Conservation (phyloP, 2,329 filamentous ascomycete genomes). For the Aspergillus fumigatiaffinis region DNA sequence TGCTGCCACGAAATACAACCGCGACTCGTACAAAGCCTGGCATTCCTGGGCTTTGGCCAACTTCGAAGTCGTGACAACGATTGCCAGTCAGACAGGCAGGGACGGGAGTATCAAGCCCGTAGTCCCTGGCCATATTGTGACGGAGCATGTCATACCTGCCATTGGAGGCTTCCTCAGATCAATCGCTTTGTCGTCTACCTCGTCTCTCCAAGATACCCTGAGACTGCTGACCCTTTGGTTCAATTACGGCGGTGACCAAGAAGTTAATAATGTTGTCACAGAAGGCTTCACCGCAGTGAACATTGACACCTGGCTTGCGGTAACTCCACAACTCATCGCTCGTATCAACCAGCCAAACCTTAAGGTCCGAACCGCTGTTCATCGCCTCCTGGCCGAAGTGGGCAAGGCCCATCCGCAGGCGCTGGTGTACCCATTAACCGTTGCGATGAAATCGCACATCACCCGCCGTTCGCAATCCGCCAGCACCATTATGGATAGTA, state of each 20-base stretch:
- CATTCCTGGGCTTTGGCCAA: slow-evolving; percentile 98
- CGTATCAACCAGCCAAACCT: slow-evolving; percentile 94
- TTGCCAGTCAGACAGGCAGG: slow-evolving; percentile 64
- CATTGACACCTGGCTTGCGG: slow-evolving; percentile 97
- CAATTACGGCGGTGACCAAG: slow-evolving; percentile 78
- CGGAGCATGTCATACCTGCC: slow-evolving; percentile 88
- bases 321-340: slow-evolving; percentile 95
- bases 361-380: slow-evolving; percentile 82
- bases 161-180: slow-evolving; percentile 97
- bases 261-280: slow-evolving; percentile 83
- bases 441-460: slow-evolving; percentile 95
- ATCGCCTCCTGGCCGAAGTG: slow-evolving; percentile 87
- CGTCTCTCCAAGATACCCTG: slow-evolving; percentile 92
- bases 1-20: slow-evolving; percentile 89
- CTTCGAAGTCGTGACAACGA: slow-evolving; percentile 90
- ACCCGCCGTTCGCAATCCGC: slow-evolving; percentile 82
- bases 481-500: slow-evolving; percentile 92
- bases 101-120: slow-evolving; percentile 45
- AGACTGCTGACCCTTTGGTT: slow-evolving; percentile 95
- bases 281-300: slow-evolving; percentile 90
- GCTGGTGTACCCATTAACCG: slow-evolving; percentile 92
- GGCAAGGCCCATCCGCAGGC: slow-evolving; percentile 94
- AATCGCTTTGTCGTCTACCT: slow-evolving; percentile 84
- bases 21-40: slow-evolving; percentile 98
- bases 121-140: slow-evolving; percentile 64